phyloP scores from a whole-genome alignment of 768 basidiomycete genomes.

The Rhodotorula paludigena region DNA sequence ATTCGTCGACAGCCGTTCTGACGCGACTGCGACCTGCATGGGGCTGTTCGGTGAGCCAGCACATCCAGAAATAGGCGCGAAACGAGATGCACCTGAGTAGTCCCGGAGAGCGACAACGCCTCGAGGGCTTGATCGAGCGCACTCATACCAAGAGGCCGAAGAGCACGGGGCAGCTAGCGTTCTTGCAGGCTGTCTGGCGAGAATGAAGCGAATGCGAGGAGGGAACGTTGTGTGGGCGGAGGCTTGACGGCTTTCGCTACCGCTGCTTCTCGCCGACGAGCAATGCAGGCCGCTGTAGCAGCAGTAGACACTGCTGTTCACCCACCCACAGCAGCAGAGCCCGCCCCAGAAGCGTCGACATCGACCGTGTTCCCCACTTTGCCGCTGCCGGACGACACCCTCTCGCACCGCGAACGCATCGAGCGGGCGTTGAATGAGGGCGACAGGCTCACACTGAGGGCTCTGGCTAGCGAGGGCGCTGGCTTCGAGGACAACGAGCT shows the following conservation, averaged over 20 bases:
- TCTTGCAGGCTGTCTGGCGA: neutral
- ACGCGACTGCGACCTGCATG: too few relatives aligned
- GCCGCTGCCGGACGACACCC: neutral
- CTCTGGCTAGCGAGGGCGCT: constrained; percentile 44
- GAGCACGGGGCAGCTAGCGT: too few relatives aligned
- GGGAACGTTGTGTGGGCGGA: too few relatives aligned
- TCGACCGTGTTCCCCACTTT: neutral
- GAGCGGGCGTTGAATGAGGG: constrained; percentile 39
- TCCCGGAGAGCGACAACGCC: neutral
- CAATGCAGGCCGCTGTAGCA: neutral
- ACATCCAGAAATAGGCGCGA: too few relatives aligned
- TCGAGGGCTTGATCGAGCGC: constrained; percentile 7
- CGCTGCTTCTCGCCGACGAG: too few relatives aligned
- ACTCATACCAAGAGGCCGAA: neutral
- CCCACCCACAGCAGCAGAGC: too few relatives aligned
- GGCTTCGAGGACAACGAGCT: constrained; percentile 46
- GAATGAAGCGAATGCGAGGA: neutral
- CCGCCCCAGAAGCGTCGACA: neutral
- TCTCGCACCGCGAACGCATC: constrained; percentile 27
- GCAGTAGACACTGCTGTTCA: too few relatives aligned
- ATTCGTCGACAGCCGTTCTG: too few relatives aligned
- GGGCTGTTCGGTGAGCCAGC: neutral
- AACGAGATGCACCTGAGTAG: neutral
- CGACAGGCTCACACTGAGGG: constrained; percentile 41
- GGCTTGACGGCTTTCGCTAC: too few relatives aligned